Base-by-base conservation (phyloP, 1,284 basidiomycete species). In the Naganishia liquefaciens region DNA sequence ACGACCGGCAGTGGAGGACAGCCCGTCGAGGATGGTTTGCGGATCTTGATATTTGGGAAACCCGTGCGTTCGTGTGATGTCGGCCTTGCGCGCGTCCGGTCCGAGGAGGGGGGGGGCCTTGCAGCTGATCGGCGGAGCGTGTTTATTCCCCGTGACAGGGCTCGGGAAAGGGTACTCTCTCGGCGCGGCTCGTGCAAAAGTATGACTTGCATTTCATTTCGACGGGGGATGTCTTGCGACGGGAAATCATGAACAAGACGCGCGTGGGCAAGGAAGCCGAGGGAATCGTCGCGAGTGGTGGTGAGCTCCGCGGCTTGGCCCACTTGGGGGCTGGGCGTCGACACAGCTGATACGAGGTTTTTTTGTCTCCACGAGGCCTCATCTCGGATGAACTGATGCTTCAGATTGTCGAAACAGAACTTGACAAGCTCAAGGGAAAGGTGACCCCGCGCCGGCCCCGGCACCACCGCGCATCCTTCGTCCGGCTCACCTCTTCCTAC, bases 41-140 rank as follows among this genome's bases (percentile, higher is more conserved):
- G 78, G 51, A 76, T 80, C 73, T 64, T 79, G 65, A 70, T 79
- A 52, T 79, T 80, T 68, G 79, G 78, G 27, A 79, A 80, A 68
- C 79, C 79, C 10, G 79, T 79, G 60, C 62, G 77, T 13, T 17
- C 33, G 28, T 17, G 15, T 7, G 17, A 4, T 37, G 17, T 37
- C 47, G 19, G 23, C 37, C 15, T 11, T 30, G 23, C 47, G 3
- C 19, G 47, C 23, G 3, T 62, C 28, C 25, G 37, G 52, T 23
- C 27, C 28, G n/a, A n/a, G n/a, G n/a, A n/a, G n/a, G n/a, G n/a
- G n/a, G n/a, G 28, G 15, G 30, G n/a, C 25, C 37, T 21, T 57
- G 25, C 40, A 11, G 57, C 28, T 19, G n/a, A n/a, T n/a, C n/a
- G n/a, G n/a, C n/a, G n/a, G n/a, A n/a, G n/a, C n/a, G n/a, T n/a